phyloP scores from a whole-genome alignment of 1,139 yeast genomes.

The Kodamaea ohmeri region DNA sequence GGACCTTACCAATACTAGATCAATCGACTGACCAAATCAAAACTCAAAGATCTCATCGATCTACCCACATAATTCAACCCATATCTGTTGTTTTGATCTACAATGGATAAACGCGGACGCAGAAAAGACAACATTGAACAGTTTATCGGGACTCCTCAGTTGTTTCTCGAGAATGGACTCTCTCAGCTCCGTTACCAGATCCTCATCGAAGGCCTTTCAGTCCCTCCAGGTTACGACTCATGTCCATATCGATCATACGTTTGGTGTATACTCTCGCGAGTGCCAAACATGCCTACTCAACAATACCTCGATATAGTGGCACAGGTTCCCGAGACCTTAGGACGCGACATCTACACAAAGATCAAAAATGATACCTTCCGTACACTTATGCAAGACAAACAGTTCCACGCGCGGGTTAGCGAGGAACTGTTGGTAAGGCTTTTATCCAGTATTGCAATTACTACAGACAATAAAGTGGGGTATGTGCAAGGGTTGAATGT shows the following conservation, averaged over 20 bases:
- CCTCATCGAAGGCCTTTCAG: conserved; percentile 70
- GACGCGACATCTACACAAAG: conserved; percentile 54
- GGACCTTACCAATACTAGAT: no score
- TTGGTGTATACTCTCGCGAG: conserved; percentile 76
- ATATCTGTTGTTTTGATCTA: neutral
- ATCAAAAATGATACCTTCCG: conserved; percentile 86
- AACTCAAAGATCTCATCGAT: no score
- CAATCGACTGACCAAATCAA: no score
- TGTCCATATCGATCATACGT: conserved; percentile 73
- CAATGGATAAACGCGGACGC: conserved; percentile 33
- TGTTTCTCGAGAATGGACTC: conserved; percentile 65
- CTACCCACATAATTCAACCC: no score
- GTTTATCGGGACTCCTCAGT: conserved; percentile 58
- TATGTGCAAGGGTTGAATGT: conserved; percentile 95
- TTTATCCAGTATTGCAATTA: conserved; percentile 69
- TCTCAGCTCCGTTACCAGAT: conserved; percentile 78
- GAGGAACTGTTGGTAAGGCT: conserved; percentile 69
- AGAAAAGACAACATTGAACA: conserved; percentile 67
- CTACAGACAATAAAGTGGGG: conserved; percentile 35
- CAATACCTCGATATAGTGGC: conserved; percentile 55
- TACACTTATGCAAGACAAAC: conserved; percentile 73
- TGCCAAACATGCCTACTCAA: conserved; percentile 54
- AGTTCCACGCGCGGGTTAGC: conserved; percentile 62
- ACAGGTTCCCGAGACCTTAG: conserved; percentile 50
- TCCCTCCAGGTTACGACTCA: conserved; percentile 46